A percentile compares a stretch with the other conserved stretches of the same genome.
Conservation (phyloP, 305 asterid genomes). For the Lippia alba region DNA sequence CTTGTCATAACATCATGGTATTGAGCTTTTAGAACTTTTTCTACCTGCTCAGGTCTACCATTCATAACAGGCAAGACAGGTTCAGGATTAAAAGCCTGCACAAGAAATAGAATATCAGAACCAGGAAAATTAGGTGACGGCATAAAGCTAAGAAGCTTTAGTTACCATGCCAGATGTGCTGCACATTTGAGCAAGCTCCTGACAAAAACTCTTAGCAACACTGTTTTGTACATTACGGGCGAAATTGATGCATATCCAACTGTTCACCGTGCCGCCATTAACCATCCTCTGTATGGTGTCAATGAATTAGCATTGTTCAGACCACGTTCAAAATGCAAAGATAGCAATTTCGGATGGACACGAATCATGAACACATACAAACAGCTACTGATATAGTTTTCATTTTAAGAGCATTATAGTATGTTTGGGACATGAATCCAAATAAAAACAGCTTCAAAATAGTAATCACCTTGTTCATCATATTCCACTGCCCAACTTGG, state of each 20-base stretch:
- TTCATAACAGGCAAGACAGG: constrained; percentile 71
- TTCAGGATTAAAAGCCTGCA: constrained; percentile 70
- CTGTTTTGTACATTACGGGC: constrained; percentile 72
- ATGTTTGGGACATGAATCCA: background rate
- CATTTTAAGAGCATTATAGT: background rate
- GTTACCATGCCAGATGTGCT: constrained; percentile 87
- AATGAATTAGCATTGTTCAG: background rate
- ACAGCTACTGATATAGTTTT: background rate
- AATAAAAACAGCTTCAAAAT: constrained; percentile 8
- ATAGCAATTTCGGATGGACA: background rate
- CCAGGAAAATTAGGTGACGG: background rate
- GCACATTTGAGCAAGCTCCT: constrained; percentile 93
- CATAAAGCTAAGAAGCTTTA: background rate
- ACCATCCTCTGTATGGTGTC: constrained; percentile 35
- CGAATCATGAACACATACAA: background rate
- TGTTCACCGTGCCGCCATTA: constrained; percentile 67
- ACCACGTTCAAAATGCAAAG: background rate
- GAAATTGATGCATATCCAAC: constrained; percentile 84
- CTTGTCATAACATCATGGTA: constrained; percentile 72
- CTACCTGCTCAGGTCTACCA: constrained; percentile 87
- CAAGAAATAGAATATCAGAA: constrained; percentile 25
- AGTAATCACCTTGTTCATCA: constrained; percentile 75
- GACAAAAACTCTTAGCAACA: constrained; percentile 64
- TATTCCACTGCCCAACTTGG: constrained; percentile 82
- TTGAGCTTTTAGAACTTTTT: constrained; percentile 73